Evolutionary conservation across 352 stramenopile species (phyloP).

Genomic region (Globisporangium megalacanthum): DNA sequence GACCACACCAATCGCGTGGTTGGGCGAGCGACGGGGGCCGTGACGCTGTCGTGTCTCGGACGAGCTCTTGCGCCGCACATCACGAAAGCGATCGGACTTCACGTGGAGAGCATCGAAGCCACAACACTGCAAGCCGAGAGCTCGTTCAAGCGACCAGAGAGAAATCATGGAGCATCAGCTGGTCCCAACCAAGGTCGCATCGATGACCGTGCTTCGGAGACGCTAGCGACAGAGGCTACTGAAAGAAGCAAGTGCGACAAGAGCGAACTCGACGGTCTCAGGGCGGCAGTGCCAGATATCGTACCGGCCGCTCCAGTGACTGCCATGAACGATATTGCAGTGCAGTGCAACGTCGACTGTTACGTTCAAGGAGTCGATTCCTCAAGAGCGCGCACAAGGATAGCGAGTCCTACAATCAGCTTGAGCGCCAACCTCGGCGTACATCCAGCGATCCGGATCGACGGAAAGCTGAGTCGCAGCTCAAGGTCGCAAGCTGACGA

Average conservation of each 20-base stretch:
- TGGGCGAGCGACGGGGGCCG: constrained; percentile 17
- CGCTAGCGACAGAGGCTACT: neutral
- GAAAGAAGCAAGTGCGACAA: neutral
- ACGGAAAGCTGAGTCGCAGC: neutral
- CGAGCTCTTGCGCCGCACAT: constrained; percentile 34
- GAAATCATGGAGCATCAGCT: too few species aligned
- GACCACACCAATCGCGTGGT: constrained; percentile 21
- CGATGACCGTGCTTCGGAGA: neutral
- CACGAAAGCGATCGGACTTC: constrained; percentile 21
- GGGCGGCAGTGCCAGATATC: neutral
- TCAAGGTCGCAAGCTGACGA: neutral
- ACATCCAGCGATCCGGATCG: constrained; percentile 3
- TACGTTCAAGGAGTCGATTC: neutral
- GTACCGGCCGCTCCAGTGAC: neutral
- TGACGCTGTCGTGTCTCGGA: constrained; percentile 45
- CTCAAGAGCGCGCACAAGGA: neutral
- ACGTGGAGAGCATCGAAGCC: constrained; percentile 10
- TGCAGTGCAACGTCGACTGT: constrained; percentile 26
- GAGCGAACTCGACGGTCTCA: neutral
- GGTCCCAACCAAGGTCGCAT: too few species aligned
- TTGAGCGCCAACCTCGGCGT: neutral
- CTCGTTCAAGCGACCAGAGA: neutral
- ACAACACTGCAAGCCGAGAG: neutral
- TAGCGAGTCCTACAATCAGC: neutral
- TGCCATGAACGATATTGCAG: constrained; percentile 12